Percentiles rank a stretch among this genome's conserved stretches.
Conservation (phyloP, 2,329 filamentous ascomycete species). For the Apiospora saccharicola region DNA sequence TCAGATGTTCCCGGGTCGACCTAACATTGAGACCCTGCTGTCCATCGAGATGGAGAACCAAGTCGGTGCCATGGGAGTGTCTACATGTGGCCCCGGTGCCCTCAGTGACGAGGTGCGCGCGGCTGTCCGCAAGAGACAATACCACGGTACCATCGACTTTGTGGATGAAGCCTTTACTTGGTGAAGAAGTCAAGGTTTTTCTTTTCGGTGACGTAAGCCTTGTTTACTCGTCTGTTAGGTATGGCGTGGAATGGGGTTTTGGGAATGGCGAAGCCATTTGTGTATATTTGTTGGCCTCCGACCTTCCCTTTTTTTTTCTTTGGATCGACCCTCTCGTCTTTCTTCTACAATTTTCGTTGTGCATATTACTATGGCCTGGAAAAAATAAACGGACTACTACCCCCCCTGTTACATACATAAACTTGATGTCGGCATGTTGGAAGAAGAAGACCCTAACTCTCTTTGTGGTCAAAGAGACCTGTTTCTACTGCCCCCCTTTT, state of each 20-base stretch:
- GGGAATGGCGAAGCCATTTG: slow-evolving; percentile 13
- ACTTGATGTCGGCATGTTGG: slow-evolving; percentile 6
- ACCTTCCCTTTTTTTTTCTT: not conserved
- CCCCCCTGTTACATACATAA: slow-evolving; percentile 15
- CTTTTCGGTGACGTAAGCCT: not conserved
- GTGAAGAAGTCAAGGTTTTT: slow-evolving; percentile 44
- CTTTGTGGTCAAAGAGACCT: not conserved
- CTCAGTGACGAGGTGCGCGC: slow-evolving; percentile 78
- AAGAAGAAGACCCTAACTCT: not conserved
- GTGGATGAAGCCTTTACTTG: slow-evolving; percentile 79
- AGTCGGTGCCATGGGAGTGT: slow-evolving; percentile 76
- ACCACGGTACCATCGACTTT: slow-evolving; percentile 75
- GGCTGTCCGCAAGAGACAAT: slow-evolving; percentile 70
- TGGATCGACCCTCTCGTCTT: slow-evolving; percentile 23
- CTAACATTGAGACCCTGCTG: slow-evolving; percentile 76
- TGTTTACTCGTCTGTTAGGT: not conserved
- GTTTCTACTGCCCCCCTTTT: not conserved
- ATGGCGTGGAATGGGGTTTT: slow-evolving; percentile 12
- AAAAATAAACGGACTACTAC: not conserved
- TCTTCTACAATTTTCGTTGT: slow-evolving; percentile 23
- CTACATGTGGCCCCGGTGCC: slow-evolving; percentile 76
- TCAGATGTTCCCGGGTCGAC: slow-evolving; percentile 84
- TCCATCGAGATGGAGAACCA: slow-evolving; percentile 78
- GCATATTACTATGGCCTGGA: slow-evolving; percentile 3
- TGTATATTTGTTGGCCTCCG: not conserved